Percentiles rank a stretch among this genome's conserved stretches.
These are phyloP conservation scores for Fraxinus platypoda DNA, from an alignment of 305 asterid genomes.

Conservation along the genomic window DNA sequence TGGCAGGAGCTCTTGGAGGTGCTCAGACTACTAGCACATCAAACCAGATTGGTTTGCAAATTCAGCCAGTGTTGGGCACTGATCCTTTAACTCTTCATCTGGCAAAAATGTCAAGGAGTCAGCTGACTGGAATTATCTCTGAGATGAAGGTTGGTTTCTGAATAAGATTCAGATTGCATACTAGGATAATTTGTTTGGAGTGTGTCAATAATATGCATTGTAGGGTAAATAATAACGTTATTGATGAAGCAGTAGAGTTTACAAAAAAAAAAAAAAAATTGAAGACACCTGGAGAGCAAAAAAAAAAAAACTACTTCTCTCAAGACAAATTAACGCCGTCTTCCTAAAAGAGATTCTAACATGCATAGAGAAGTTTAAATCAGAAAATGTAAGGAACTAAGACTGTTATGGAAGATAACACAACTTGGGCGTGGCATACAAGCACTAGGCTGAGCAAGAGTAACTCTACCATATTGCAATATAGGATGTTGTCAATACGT, in stretches of 20 bases:
- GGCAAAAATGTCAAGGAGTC: slow-evolving; percentile 63
- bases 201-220: not conserved
- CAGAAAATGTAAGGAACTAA: not conserved
- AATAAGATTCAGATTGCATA: slow-evolving; percentile 4
- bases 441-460: not conserved
- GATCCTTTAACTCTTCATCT: slow-evolving; percentile 78
- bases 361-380: not conserved
- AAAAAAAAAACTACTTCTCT: not conserved
- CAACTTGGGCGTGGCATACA: not conserved
- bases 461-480: not conserved
- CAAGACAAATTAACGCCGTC: not conserved
- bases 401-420: not conserved
- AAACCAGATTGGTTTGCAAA: slow-evolving; percentile 46
- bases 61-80: slow-evolving; percentile 45
- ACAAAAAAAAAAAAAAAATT: not conserved
- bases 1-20: slow-evolving; percentile 87
- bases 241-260: not conserved
- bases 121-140: slow-evolving; percentile 50
- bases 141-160: slow-evolving; percentile 63
- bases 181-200: not conserved
- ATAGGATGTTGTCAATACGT: not conserved
- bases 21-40: slow-evolving; percentile 48
- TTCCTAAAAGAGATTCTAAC: not conserved
- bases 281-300: not conserved
- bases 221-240: not conserved